A percentile compares a stretch with the other conserved stretches of the same genome.
Conservation (phyloP, 2,329 filamentous ascomycete species). For the Arthrobotrys musiformis region DNA sequence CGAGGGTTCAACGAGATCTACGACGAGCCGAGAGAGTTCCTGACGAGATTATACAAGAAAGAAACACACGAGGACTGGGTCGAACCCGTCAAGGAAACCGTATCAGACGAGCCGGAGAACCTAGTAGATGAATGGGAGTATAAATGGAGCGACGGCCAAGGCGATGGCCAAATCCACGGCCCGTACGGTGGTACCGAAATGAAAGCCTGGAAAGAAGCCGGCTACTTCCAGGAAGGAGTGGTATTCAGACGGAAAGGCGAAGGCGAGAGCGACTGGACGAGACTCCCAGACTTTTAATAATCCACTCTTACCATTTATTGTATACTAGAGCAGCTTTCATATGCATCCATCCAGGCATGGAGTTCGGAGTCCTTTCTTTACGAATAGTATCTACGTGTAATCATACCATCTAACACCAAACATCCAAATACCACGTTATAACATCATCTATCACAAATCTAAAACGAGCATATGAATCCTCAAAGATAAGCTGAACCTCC, state of each 20-base stretch:
- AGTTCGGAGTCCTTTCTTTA: background rate
- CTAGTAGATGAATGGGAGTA: conserved; percentile 80
- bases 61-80: conserved; percentile 91
- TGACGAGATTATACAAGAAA: conserved; percentile 82
- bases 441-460: too few species aligned
- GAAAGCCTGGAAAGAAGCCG: conserved; percentile 89
- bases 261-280: conserved; percentile 64
- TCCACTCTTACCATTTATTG: background rate
- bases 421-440: too few species aligned
- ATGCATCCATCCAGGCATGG: background rate
- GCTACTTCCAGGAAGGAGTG: conserved; percentile 85
- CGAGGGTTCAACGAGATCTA: conserved; percentile 91
- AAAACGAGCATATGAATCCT: too few species aligned
- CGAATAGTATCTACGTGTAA: background rate
- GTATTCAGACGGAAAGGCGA: conserved; percentile 78
- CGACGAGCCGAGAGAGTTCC: conserved; percentile 82
- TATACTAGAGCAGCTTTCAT: conserved; percentile 6
- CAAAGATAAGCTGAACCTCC: too few species aligned
- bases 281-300: conserved; percentile 57
- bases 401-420: background rate
- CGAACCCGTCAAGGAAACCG: conserved; percentile 63
- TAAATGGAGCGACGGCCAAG: conserved; percentile 87
- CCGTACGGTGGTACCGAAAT: conserved; percentile 87
- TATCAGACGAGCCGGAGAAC: conserved; percentile 59
- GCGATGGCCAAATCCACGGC: conserved; percentile 81